Percentiles rank a stretch among this genome's conserved stretches.
Conservation (phyloP, 1,284 basidiomycete species). For the Pseudozyma sp. region DNA sequence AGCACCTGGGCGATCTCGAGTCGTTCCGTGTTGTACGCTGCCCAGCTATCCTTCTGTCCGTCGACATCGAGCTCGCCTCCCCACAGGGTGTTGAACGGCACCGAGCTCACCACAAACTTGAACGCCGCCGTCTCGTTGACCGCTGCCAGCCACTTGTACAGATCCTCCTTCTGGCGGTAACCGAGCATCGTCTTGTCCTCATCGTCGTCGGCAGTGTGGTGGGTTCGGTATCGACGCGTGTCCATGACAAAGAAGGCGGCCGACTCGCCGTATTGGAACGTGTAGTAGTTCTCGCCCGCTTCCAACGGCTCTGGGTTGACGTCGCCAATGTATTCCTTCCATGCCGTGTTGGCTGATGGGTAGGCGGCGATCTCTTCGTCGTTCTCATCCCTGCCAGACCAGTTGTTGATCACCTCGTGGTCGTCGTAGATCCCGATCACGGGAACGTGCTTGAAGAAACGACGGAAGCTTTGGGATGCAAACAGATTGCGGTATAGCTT, state of each 20-base stretch:
- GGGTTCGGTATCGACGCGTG: constrained; percentile 77
- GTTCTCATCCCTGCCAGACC: constrained; percentile 73
- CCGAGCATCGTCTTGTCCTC: constrained; percentile 78
- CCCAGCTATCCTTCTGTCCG: constrained; percentile 77
- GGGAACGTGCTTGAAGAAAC: constrained; percentile 62
- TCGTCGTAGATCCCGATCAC: constrained; percentile 67
- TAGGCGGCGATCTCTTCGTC: constrained; percentile 72
- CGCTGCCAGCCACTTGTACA: constrained; percentile 76
- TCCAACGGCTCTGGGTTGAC: constrained; percentile 75
- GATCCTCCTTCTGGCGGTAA: constrained; percentile 75
- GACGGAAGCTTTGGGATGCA: constrained; percentile 62
- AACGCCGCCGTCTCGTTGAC: constrained; percentile 81
- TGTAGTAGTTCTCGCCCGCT: constrained; percentile 74
- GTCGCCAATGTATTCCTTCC: constrained; percentile 76
- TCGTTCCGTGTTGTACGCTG: constrained; percentile 77
- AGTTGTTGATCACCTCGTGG: constrained; percentile 68
- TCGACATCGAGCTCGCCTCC: constrained; percentile 72
- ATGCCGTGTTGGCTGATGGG: constrained; percentile 76
- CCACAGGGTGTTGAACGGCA: constrained; percentile 84
- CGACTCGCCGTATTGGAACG: constrained; percentile 62
- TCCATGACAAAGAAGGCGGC: constrained; percentile 82
- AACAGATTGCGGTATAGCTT: constrained; percentile 67
- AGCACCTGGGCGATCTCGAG: constrained; percentile 59
- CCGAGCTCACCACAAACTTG: constrained; percentile 82
- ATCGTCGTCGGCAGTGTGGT: constrained; percentile 70